Conservation (phyloP, 805 yeast genomes). For the Candida khao-thaluensis region DNA sequence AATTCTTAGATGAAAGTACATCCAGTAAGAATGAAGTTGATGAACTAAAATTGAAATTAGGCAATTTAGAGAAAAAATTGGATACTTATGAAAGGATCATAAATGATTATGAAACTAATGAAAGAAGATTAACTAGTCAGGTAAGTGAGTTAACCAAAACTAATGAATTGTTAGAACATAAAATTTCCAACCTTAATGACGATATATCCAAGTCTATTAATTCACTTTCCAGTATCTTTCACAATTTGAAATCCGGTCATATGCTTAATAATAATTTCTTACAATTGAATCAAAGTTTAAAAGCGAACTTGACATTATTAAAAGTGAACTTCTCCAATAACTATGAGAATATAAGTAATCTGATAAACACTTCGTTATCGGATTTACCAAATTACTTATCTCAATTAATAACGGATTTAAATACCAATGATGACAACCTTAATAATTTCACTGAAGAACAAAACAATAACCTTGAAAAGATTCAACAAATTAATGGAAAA, state of each 20-base stretch:
- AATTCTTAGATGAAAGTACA: constrained; percentile 17
- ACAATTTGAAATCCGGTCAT: neutral
- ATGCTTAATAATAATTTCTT: constrained; percentile 8
- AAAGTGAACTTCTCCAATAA: constrained; percentile 11
- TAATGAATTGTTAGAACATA: neutral
- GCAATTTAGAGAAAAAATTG: constrained; percentile 5
- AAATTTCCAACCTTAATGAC: constrained; percentile 1
- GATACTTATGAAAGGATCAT: constrained; percentile 10
- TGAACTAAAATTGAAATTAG: constrained; percentile 14
- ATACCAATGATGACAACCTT: constrained; percentile 13
- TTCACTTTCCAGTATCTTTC: neutral
- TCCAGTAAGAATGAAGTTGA: constrained; percentile 15
- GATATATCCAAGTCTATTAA: constrained; percentile 3
- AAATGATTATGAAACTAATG: constrained; percentile 8
- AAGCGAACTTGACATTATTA: constrained; percentile 9
- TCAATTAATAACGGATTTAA: constrained; percentile 12
- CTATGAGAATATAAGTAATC: constrained; percentile 8
- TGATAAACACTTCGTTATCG: constrained; percentile 11
- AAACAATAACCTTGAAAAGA: constrained; percentile 7
- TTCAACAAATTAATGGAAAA: constrained; percentile 8
- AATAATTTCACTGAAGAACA: constrained; percentile 12
- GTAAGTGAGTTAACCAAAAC: neutral
- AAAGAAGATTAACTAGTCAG: neutral
- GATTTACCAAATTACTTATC: constrained; percentile 12
- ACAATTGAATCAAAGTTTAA: constrained; percentile 7